Evolutionary conservation across 176 grass and related monocot genomes (phyloP).

Genomic region (Pharus latifolius): DNA sequence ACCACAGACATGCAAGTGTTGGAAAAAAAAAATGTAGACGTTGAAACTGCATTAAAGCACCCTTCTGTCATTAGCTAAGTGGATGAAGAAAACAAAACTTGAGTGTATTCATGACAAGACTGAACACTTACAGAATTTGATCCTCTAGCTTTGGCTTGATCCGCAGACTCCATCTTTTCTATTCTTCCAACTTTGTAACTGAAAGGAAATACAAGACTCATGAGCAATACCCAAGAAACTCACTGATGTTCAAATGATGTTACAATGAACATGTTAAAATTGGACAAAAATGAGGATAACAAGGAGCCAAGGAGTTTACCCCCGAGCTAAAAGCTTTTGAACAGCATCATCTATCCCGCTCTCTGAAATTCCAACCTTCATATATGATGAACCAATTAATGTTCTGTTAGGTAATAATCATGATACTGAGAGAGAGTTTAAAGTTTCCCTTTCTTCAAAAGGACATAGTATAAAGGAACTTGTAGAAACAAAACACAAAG

Average conservation of each 20-base stretch:
- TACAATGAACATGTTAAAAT: constrained; percentile 8
- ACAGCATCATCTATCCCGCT: constrained; percentile 81
- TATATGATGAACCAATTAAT: constrained; percentile 9
- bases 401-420: neutral
- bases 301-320: constrained; percentile 35
- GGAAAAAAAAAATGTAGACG: neutral
- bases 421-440: neutral
- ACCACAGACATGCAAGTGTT: neutral
- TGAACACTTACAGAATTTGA: constrained; percentile 61
- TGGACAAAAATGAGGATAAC: neutral
- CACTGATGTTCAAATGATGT: neutral
- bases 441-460: neutral
- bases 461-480: neutral
- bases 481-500: constrained; percentile 8
- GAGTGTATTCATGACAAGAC: neutral
- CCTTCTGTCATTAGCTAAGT: neutral
- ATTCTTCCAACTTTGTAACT: constrained; percentile 99
- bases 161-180: constrained; percentile 83
- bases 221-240: constrained; percentile 1
- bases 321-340: constrained; percentile 72
- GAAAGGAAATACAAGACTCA: constrained; percentile 18
- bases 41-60: neutral
- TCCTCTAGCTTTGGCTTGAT: constrained; percentile 76
- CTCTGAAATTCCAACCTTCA: constrained; percentile 92
- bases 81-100: neutral